Conservation (phyloP, 164 flowering plant species). For the Sextonia rubra region DNA sequence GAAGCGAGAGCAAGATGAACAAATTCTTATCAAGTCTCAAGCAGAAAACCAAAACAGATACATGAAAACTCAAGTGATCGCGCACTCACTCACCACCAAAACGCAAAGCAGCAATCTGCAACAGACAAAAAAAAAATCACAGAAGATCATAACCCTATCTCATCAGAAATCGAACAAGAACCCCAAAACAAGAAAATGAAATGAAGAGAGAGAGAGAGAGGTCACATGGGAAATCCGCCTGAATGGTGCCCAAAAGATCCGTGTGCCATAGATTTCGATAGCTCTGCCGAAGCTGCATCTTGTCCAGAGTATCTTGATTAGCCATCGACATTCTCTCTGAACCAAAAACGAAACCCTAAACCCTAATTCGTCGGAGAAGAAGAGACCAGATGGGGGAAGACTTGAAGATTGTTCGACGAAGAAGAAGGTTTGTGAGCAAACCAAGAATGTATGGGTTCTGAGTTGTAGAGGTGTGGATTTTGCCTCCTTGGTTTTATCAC, state of each 20-base stretch:
- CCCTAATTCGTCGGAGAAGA: neutral
- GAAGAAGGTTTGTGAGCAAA: neutral
- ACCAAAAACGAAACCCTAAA: neutral
- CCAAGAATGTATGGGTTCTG: too few relatives aligned
- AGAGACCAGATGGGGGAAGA: neutral
- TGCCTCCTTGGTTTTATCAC: too few relatives aligned
- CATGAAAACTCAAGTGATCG: neutral
- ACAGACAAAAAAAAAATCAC: neutral
- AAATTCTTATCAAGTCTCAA: too few relatives aligned
- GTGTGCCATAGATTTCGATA: slow-evolving; percentile 84
- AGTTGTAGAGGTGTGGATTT: too few relatives aligned
- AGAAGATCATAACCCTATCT: neutral
- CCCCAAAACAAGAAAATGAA: neutral
- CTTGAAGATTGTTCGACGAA: too few relatives aligned
- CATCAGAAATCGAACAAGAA: neutral
- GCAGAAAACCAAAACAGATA: too few relatives aligned
- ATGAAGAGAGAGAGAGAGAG: neutral
- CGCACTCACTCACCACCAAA: slow-evolving; percentile 33
- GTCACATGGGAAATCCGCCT: slow-evolving; percentile 65
- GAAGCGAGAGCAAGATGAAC: too few relatives aligned
- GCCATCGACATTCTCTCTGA: slow-evolving; percentile 27
- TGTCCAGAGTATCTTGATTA: slow-evolving; percentile 48
- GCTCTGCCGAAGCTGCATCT: slow-evolving; percentile 75
- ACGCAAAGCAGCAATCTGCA: slow-evolving; percentile 45
- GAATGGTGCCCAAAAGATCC: slow-evolving; percentile 60